A percentile compares a stretch with the other conserved stretches of the same genome.
These are phyloP conservation scores for Daldinia caldariorum DNA, from an alignment of 495 filamentous ascomycete species.

Conservation along the genomic window DNA sequence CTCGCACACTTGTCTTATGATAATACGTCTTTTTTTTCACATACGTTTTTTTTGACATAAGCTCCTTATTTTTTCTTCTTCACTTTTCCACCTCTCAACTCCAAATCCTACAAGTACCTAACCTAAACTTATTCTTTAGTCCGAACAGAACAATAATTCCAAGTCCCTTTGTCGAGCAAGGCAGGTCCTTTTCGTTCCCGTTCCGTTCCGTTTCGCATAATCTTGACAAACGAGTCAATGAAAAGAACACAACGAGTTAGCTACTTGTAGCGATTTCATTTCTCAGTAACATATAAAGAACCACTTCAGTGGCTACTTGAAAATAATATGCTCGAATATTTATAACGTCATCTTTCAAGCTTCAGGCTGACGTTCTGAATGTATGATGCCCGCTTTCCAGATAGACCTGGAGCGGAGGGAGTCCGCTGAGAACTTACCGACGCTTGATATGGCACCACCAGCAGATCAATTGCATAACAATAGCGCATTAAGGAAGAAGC, in stretches of 20 bases:
- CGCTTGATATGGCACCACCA: conserved; percentile 34
- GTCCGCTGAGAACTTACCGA: conserved; percentile 36
- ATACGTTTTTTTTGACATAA: too few species aligned
- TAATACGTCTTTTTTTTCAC: conserved; percentile 34
- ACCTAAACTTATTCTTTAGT: neutral
- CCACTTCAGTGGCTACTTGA: neutral
- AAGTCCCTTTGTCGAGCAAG: neutral
- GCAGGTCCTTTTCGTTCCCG: neutral
- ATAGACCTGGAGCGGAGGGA: conserved; percentile 55
- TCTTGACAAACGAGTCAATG: conserved; percentile 29
- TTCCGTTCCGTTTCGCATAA: neutral
- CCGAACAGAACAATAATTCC: neutral
- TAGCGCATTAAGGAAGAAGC: conserved; percentile 43
- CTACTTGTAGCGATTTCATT: conserved; percentile 15
- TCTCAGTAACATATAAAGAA: neutral
- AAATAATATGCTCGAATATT: conserved; percentile 27
- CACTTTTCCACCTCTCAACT: conserved; percentile 12
- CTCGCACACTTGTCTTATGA: conserved; percentile 36
- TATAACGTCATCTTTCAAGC: conserved; percentile 25
- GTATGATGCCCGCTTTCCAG: conserved; percentile 70
- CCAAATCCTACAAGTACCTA: neutral
- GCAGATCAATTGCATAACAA: conserved; percentile 12
- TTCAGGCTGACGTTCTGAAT: conserved; percentile 22
- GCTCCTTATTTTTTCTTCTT: too few species aligned
- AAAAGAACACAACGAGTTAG: conserved; percentile 29